A percentile compares a stretch with the other conserved stretches of the same genome.
These are phyloP conservation scores for Vitis labrusca DNA, from an alignment of 164 flowering plant species.

Conservation along the genomic window DNA sequence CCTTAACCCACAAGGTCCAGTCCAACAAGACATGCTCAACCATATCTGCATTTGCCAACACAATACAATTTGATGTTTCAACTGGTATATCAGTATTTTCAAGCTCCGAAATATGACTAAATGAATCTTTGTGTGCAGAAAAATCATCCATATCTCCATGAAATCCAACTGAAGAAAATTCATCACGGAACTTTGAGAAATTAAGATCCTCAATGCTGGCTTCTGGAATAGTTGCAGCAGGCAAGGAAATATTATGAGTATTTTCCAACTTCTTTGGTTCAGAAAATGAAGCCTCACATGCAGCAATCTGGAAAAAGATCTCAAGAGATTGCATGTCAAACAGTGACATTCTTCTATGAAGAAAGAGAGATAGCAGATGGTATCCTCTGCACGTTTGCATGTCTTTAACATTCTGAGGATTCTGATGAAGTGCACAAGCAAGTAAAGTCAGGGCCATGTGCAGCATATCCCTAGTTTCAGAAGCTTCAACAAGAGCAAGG, in stretches of 20 bases:
- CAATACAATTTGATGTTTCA: constrained; percentile 94
- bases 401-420: constrained; percentile 87
- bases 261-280: constrained; percentile 67
- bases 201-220: constrained; percentile 62
- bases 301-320: constrained; percentile 97
- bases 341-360: constrained; percentile 80
- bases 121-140: constrained; percentile 77
- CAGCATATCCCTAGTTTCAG: constrained; percentile 94
- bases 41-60: constrained; percentile 95
- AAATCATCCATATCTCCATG: constrained; percentile 94
- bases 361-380: constrained; percentile 91
- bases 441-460: constrained; percentile 92
- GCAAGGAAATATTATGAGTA: constrained; percentile 38
- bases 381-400: constrained; percentile 94
- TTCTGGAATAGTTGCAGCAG: constrained; percentile 45
- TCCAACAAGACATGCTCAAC: constrained; percentile 97
- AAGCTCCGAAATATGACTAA: constrained; percentile 91
- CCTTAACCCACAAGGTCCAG: constrained; percentile 98
- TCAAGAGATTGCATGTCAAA: constrained; percentile 96
- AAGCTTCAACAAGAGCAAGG: constrained; percentile 89
- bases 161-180: constrained; percentile 79
- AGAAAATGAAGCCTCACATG: constrained; percentile 96
- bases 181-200: constrained; percentile 79
- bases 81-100: constrained; percentile 65
- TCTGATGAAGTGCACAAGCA: constrained; percentile 90